Conservation (phyloP, 768 basidiomycete species). For the Hebeloma cylindrosporum region DNA sequence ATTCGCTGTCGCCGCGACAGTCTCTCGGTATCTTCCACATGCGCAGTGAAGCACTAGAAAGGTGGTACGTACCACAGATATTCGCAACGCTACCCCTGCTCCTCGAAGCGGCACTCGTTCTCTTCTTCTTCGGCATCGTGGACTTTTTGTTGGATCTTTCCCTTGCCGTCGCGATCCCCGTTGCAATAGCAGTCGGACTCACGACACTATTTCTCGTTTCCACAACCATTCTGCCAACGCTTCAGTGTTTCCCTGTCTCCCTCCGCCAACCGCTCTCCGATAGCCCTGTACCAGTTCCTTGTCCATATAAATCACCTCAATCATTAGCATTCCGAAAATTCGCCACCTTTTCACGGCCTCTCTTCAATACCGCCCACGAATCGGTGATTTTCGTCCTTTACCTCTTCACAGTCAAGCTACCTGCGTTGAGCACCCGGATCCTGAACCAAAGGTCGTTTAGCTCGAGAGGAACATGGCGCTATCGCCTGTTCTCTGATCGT, state of each 20-base stretch:
- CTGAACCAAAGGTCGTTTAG: not conserved
- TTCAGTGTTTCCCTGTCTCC: constrained; percentile 11
- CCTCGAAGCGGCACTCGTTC: constrained; percentile 12
- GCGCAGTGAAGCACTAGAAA: constrained; percentile 16
- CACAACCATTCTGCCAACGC: constrained; percentile 15
- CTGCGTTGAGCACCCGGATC: not conserved
- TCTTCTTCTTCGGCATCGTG: constrained; percentile 18
- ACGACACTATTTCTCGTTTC: constrained; percentile 11
- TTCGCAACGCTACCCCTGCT: constrained; percentile 17
- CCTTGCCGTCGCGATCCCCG: constrained; percentile 10
- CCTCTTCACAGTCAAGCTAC: not conserved
- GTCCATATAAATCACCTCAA: constrained; percentile 20
- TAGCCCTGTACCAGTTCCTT: constrained; percentile 9
- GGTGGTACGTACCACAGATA: constrained; percentile 18
- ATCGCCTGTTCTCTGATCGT: constrained; percentile 16
- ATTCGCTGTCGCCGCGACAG: constrained; percentile 8
- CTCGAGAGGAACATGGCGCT: constrained; percentile 10
- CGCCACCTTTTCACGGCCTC: constrained; percentile 2
- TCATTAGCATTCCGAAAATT: constrained; percentile 3
- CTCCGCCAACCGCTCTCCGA: constrained; percentile 3
- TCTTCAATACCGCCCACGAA: constrained; percentile 6
- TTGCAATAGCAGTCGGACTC: constrained; percentile 9
- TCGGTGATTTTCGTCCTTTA: not conserved
- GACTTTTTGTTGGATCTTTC: constrained; percentile 15
- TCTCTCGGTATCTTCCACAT: constrained; percentile 12